Conservation (phyloP, 1,139 yeast species). For the Yamadazyma siamensis region DNA sequence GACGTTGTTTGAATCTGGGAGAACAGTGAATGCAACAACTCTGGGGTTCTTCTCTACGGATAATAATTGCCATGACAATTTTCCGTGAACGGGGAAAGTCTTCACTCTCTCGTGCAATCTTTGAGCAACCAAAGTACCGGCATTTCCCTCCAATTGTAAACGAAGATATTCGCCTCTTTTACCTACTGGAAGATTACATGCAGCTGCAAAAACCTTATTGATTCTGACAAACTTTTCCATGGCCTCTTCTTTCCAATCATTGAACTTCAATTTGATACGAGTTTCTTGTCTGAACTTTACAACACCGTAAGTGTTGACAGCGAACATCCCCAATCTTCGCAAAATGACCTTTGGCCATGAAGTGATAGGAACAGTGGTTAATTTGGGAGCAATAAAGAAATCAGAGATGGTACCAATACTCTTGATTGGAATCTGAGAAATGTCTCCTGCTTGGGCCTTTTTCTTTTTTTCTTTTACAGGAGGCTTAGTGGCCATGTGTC, state of each 20-base stretch:
- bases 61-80: conserved; percentile 72
- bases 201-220: conserved; percentile 43
- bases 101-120: conserved; percentile 26
- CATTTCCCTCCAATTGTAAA: conserved; percentile 29
- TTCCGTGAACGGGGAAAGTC: conserved; percentile 54
- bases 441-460: conserved; percentile 24
- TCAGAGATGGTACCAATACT: conserved; percentile 43
- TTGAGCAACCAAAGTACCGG: conserved; percentile 34
- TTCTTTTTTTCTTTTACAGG: conserved; percentile 14
- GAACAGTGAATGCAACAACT: conserved; percentile 55
- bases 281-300: conserved; percentile 42
- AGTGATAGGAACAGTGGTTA: conserved; percentile 26
- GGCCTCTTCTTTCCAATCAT: conserved; percentile 44
- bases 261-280: conserved; percentile 34
- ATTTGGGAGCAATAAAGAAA: conserved; percentile 42
- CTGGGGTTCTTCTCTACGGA: conserved; percentile 72
- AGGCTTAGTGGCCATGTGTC: too few relatives aligned
- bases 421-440: conserved; percentile 38
- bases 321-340: conserved; percentile 40
- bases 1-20: conserved; percentile 68
- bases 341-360: conserved; percentile 39
- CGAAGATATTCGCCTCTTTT: conserved; percentile 28
- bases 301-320: conserved; percentile 40
- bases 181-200: conserved; percentile 28
- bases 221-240: conserved; percentile 40